Conservation (phyloP, 768 basidiomycete species). For the Tricholoma saponaceum region DNA sequence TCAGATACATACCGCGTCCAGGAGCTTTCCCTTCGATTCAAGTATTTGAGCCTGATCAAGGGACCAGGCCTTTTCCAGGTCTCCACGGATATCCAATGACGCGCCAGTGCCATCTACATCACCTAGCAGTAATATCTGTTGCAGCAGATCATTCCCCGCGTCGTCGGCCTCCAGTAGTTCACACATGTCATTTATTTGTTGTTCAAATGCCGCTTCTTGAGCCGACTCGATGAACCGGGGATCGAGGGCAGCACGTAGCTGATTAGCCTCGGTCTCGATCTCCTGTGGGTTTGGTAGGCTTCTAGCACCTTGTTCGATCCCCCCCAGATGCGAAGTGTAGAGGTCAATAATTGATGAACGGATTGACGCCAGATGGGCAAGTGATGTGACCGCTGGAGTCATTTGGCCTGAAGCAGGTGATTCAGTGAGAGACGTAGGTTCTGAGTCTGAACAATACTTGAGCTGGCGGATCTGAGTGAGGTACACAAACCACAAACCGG, state of each 20-base stretch:
- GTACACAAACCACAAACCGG: not conserved
- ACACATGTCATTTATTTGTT: slow-evolving; percentile 1
- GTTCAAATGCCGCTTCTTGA: not conserved
- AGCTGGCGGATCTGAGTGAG: not conserved
- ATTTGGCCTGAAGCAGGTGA: not conserved
- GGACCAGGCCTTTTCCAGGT: slow-evolving; percentile 27
- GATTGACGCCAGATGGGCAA: slow-evolving; percentile 7
- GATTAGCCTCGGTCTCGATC: slow-evolving; percentile 1
- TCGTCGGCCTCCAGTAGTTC: slow-evolving; percentile 1
- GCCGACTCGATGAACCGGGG: not conserved
- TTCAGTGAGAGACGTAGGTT: not conserved
- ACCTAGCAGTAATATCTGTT: not conserved
- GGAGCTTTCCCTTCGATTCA: slow-evolving; percentile 13
- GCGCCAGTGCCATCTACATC: not conserved
- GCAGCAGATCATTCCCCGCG: not conserved
- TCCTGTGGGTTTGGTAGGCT: not conserved
- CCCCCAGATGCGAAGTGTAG: not conserved
- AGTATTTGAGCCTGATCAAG: slow-evolving; percentile 26
- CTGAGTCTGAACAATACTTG: not conserved
- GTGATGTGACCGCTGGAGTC: not conserved
- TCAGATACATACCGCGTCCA: slow-evolving; percentile 21
- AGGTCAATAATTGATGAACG: slow-evolving; percentile 8
- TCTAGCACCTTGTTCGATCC: not conserved
- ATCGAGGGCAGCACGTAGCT: slow-evolving; percentile 1
- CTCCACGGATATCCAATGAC: slow-evolving; percentile 17